These are phyloP conservation scores for Fragilaria crotonensis DNA, from an alignment of 108 stramenopile genomes.

Conservation along the genomic window DNA sequence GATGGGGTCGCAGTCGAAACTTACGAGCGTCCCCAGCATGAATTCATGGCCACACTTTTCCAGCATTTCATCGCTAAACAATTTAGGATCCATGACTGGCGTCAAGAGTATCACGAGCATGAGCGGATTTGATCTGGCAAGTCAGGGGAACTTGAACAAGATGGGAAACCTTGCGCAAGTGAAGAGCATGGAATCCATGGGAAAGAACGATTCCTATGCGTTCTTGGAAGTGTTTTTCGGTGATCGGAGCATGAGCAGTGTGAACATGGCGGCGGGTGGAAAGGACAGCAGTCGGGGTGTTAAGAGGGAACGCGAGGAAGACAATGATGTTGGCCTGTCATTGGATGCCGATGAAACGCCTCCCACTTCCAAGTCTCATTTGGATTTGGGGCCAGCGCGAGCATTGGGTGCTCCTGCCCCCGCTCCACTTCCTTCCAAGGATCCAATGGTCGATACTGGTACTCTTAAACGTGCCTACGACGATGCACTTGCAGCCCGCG, in stretches of 20 bases:
- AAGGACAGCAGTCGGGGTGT: slow-evolving; percentile 26
- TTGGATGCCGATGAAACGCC: slow-evolving; percentile 74
- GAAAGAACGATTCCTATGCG: slow-evolving; percentile 79
- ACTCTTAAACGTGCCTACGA: slow-evolving; percentile 81
- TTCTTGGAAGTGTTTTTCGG: slow-evolving; percentile 92
- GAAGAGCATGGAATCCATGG: slow-evolving; percentile 84
- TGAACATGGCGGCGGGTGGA: slow-evolving; percentile 20
- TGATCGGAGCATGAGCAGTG: slow-evolving; percentile 43
- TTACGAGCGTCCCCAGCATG: slow-evolving; percentile 50
- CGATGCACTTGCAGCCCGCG: slow-evolving; percentile 83
- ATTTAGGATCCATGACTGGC: slow-evolving; percentile 80
- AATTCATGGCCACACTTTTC: slow-evolving; percentile 90
- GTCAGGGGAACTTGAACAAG: slow-evolving; percentile 77
- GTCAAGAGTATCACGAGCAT: slow-evolving; percentile 88
- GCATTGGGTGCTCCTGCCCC: slow-evolving; percentile 14
- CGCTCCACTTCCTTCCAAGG: slow-evolving; percentile 28
- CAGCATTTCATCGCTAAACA: slow-evolving; percentile 77
- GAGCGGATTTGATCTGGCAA: slow-evolving; percentile 73
- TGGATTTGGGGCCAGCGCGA: slow-evolving; percentile 7
- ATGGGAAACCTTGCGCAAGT: slow-evolving; percentile 87
- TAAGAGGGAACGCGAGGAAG: slow-evolving; percentile 75
- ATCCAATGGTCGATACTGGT: slow-evolving; percentile 29
- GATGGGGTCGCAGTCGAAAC: slow-evolving; percentile 20
- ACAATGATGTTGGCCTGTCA: slow-evolving; percentile 85
- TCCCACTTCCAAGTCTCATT: slow-evolving; percentile 20